phyloP scores from a whole-genome alignment of 2,329 filamentous ascomycete species.

The Bipolaris cookei region DNA sequence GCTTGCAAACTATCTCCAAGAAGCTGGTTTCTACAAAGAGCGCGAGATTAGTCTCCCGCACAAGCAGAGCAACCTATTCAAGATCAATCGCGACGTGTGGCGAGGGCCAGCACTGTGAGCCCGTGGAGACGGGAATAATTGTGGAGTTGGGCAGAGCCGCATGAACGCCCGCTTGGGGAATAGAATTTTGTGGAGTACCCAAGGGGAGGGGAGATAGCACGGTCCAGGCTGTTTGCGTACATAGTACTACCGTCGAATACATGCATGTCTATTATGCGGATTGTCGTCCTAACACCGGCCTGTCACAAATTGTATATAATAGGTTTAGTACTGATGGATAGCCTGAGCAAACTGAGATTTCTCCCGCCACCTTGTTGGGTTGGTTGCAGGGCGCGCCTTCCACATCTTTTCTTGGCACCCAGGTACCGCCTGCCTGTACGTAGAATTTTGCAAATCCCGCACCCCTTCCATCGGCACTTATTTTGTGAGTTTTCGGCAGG shows the following conservation, averaged over 20 bases:
- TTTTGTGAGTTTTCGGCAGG: too few species aligned
- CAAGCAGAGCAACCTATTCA: constrained; percentile 89
- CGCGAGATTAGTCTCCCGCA: constrained; percentile 86
- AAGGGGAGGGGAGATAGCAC: constrained; percentile 20
- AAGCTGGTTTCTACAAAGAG: constrained; percentile 83
- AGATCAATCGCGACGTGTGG: constrained; percentile 80
- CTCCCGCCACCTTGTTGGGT: too few species aligned
- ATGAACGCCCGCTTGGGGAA: constrained; percentile 11
- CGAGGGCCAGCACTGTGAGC: constrained; percentile 39
- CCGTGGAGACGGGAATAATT: constrained; percentile 13
- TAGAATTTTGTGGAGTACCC: constrained; percentile 26
- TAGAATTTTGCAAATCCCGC: too few species aligned
- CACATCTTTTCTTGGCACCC: too few species aligned
- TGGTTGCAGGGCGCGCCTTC: too few species aligned
- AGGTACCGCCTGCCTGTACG: too few species aligned
- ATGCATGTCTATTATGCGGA: not conserved
- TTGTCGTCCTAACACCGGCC: too few species aligned
- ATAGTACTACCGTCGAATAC: constrained; percentile 3
- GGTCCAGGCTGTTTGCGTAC: constrained; percentile 8
- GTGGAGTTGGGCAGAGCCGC: constrained; percentile 24
- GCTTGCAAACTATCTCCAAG: constrained; percentile 72
- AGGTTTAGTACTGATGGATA: too few species aligned
- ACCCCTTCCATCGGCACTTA: too few species aligned
- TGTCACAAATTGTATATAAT: too few species aligned
- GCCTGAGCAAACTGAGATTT: too few species aligned